A percentile compares a stretch with the other conserved stretches of the same genome.
phyloP scores from a whole-genome alignment of 805 yeast species.

The Candida tibetensis region DNA sequence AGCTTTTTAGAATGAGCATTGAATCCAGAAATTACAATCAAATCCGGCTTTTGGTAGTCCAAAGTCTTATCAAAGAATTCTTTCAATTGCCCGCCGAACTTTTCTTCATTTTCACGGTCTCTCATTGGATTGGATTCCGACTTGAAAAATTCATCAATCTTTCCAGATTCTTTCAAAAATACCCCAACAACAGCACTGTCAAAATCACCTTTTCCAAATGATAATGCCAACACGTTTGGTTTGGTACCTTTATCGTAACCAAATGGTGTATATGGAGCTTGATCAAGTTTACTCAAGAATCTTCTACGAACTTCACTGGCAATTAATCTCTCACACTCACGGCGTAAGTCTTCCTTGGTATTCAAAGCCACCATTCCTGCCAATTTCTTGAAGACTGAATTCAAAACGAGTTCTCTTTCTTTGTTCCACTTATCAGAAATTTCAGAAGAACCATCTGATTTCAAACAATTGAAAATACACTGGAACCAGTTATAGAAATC shows the following conservation, averaged over 20 bases:
- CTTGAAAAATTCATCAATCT: constrained; percentile 71
- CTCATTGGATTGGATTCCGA: constrained; percentile 68
- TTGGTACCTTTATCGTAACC: constrained; percentile 75
- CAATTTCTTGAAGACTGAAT: constrained; percentile 63
- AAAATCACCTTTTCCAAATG: constrained; percentile 83
- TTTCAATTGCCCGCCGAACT: constrained; percentile 60
- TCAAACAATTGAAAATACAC: constrained; percentile 48
- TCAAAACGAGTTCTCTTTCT: constrained; percentile 65
- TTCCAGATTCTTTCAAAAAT: constrained; percentile 75
- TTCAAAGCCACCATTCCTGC: constrained; percentile 67
- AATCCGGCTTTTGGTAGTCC: constrained; percentile 66
- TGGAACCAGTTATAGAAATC: constrained; percentile 41
- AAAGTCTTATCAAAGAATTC: constrained; percentile 62
- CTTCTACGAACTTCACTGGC: constrained; percentile 66
- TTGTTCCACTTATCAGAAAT: constrained; percentile 78
- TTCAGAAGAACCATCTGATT: constrained; percentile 77
- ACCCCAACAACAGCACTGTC: constrained; percentile 86
- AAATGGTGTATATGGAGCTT: constrained; percentile 87
- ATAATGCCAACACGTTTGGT: constrained; percentile 78
- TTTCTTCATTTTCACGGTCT: constrained; percentile 41
- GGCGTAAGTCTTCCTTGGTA: constrained; percentile 77
- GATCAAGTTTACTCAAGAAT: constrained; percentile 74
- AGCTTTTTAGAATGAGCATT: constrained; percentile 68
- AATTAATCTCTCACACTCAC: constrained; percentile 69
- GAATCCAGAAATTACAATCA: constrained; percentile 85